Evolutionary conservation across 345 rosid species (phyloP), one percentile per base, ranked within the genome.

Genomic region (Eucalyptus sp.): DNA sequence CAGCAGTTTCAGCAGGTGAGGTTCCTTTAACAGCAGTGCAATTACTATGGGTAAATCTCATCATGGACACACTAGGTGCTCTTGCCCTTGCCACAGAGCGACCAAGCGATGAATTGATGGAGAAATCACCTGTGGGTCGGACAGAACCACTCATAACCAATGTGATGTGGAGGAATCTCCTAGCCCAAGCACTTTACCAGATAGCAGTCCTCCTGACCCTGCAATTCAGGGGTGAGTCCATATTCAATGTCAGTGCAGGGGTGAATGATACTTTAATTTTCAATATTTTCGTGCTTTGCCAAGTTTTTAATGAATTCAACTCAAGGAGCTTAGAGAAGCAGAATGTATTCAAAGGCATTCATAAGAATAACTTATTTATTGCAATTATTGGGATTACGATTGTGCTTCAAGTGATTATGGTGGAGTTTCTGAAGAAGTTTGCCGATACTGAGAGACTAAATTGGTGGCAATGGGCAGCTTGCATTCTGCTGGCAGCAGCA

Each of bases 51-150:
- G 97, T 95, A 89, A 97, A 96, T 76, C 85, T 97, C 87, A 95
- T 96, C 76, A 96, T 97, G 97, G 96, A 97, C 91, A 96, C 98
- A 3, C 92, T 97, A 5, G 97, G 97, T 10, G 99, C 97, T 3
- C 87, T 96, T 76, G 96, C 97, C 91, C 92, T 96, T 0, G 97
- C 96, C 41, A 95, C 98, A 2, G 96, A 96, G 90, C 88, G 90
- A 37, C 98, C 98, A 13, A 94, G 95, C 5, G 90, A 92, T 29
- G 96, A 96, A 86, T 93, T 97, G 4, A 93, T 95, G 94, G 88
- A 92, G 81, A 96, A 92, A 87, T 92, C 86, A 12, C 97, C 99
- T 0, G 93, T 95, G 2, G 98, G 98, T 5, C 90, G 96, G 27
- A 90, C 96, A 0, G 95, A 91, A 20, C 98, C 98, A 13, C 93